A percentile compares a stretch with the other conserved stretches of the same genome.
Conservation (phyloP, 2,329 filamentous ascomycete species). For the Ophiocordyceps camponoti-floridani region DNA sequence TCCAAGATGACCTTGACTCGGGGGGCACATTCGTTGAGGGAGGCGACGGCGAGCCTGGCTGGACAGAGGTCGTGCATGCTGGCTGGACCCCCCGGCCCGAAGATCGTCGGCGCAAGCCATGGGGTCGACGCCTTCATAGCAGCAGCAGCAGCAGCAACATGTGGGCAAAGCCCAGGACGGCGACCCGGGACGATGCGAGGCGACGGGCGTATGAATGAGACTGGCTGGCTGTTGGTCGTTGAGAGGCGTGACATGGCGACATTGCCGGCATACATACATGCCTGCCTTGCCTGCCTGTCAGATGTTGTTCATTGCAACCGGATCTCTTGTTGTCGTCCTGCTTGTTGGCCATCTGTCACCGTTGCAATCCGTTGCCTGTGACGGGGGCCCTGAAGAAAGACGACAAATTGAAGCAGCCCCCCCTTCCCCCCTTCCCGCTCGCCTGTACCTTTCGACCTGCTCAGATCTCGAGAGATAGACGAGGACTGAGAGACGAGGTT, state of each 20-base stretch:
- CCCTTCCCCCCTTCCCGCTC: too few relatives aligned
- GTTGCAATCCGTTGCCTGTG: too few relatives aligned
- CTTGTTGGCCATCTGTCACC: too few relatives aligned
- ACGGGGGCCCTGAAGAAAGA: too few relatives aligned
- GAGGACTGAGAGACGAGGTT: not conserved
- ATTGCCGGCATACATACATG: too few relatives aligned
- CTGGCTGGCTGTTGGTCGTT: not conserved
- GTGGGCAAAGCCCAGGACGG: not conserved
- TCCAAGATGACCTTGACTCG: too few relatives aligned
- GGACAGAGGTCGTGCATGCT: not conserved
- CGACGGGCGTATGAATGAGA: not conserved
- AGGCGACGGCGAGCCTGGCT: too few relatives aligned
- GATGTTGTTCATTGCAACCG: too few relatives aligned
- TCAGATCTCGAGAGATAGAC: not conserved
- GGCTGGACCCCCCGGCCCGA: not conserved
- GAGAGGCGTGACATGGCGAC: not conserved
- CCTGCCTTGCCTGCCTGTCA: too few relatives aligned
- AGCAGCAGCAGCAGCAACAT: not conserved
- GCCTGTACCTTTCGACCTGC: too few relatives aligned
- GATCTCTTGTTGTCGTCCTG: too few relatives aligned
- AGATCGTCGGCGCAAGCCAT: not conserved
- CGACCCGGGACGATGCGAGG: not conserved
- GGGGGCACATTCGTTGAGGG: not conserved
- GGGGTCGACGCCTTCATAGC: not conserved
- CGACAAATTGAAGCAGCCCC: too few relatives aligned